phyloP scores from a whole-genome alignment of 805 yeast genomes.

The Candida hungchunana region DNA sequence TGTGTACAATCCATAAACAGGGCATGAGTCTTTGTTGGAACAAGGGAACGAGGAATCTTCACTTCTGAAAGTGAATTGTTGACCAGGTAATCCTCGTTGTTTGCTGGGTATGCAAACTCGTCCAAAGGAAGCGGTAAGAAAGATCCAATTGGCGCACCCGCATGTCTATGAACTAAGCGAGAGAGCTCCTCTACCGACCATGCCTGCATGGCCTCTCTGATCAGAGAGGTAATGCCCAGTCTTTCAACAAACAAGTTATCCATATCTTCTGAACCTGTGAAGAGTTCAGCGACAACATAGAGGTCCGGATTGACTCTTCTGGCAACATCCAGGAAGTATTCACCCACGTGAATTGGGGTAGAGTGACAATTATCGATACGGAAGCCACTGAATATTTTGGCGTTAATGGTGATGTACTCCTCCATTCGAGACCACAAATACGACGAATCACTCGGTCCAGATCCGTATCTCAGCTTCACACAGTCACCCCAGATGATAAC shows the following conservation, averaged over 20 bases:
- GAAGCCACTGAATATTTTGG: slow-evolving; percentile 76
- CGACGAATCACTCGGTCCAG: slow-evolving; percentile 76
- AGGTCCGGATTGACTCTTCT: slow-evolving; percentile 78
- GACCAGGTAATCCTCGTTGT: slow-evolving; percentile 21
- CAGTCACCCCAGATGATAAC: slow-evolving; percentile 98
- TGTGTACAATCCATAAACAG: slow-evolving; percentile 97
- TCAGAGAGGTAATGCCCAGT: slow-evolving; percentile 81
- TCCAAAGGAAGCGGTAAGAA: slow-evolving; percentile 77
- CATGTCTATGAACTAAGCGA: slow-evolving; percentile 82
- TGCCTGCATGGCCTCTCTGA: slow-evolving; percentile 97
- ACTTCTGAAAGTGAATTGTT: slow-evolving; percentile 48
- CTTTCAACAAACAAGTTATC: slow-evolving; percentile 89
- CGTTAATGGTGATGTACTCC: slow-evolving; percentile 66
- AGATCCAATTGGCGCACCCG: slow-evolving; percentile 95
- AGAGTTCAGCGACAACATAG: slow-evolving; percentile 91
- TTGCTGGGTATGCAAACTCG: slow-evolving; percentile 63
- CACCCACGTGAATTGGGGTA: slow-evolving; percentile 94
- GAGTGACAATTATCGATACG: slow-evolving; percentile 96
- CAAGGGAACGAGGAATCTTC: slow-evolving; percentile 61
- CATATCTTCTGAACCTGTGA: slow-evolving; percentile 87
- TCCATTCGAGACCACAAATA: slow-evolving; percentile 86
- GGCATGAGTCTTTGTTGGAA: slow-evolving; percentile 82
- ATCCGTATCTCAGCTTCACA: slow-evolving; percentile 86
- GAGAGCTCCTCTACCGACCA: slow-evolving; percentile 85
- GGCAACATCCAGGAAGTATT: slow-evolving; percentile 81